phyloP scores from a whole-genome alignment of 2,329 filamentous ascomycete genomes.

The Waltergamsia citrina region DNA sequence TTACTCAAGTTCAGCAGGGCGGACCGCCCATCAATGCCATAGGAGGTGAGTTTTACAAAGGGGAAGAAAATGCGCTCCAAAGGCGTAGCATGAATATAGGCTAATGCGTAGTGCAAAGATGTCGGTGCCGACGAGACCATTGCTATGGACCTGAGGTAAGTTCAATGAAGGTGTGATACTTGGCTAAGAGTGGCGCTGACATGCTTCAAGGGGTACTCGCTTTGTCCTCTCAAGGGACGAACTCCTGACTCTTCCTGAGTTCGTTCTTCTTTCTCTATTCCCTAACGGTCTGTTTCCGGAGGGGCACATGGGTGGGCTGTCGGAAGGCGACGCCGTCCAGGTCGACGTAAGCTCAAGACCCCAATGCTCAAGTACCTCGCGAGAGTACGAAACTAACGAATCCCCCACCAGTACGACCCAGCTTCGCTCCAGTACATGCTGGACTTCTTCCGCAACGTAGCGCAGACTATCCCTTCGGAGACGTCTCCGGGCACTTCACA shows the following conservation, averaged over 20 bases:
- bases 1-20: slow-evolving; percentile 96
- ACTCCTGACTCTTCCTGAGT: slow-evolving; percentile 89
- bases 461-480: slow-evolving; percentile 83
- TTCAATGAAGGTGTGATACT: background rate
- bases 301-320: slow-evolving; percentile 86
- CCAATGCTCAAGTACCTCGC: background rate
- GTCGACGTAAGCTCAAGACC: slow-evolving; percentile 72
- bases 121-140: slow-evolving; percentile 89
- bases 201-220: slow-evolving; percentile 62
- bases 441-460: slow-evolving; percentile 93
- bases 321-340: slow-evolving; percentile 89
- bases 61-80: no score
- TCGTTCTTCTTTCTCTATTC: slow-evolving; percentile 93
- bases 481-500: slow-evolving; percentile 56
- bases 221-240: slow-evolving; percentile 95
- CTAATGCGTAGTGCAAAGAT: slow-evolving; percentile 48
- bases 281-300: slow-evolving; percentile 97
- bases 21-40: slow-evolving; percentile 83
- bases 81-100: no score
- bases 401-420: slow-evolving; percentile 72
- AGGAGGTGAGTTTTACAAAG: slow-evolving; percentile 70
- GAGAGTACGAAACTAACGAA: background rate
- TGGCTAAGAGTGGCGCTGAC: background rate
- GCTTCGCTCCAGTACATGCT: slow-evolving; percentile 97
- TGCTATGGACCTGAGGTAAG: slow-evolving; percentile 84